Conservation (phyloP, 768 basidiomycete genomes). For the Filobasidium floriforme region DNA sequence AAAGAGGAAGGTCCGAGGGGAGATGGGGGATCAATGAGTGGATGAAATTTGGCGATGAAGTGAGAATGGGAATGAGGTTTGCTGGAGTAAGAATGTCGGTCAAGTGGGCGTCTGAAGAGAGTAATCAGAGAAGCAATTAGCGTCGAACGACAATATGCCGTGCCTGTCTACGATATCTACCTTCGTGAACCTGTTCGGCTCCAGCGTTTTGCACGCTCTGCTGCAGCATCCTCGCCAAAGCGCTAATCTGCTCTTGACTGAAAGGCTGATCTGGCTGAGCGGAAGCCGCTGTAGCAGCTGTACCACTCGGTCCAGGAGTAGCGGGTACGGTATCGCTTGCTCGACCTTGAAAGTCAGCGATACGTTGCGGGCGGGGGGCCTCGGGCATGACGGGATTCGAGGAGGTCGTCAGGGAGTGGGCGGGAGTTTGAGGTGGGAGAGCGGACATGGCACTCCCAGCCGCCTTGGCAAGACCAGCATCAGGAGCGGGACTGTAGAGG, state of each 20-base stretch:
- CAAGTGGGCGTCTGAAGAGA: slow-evolving; percentile 29
- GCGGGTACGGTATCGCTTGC: not conserved
- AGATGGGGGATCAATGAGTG: slow-evolving; percentile 69
- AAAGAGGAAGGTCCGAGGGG: slow-evolving; percentile 65
- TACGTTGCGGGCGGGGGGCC: slow-evolving; percentile 12
- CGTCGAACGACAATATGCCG: not conserved
- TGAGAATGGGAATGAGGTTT: slow-evolving; percentile 54
- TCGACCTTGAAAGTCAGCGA: slow-evolving; percentile 4
- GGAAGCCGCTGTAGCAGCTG: not conserved
- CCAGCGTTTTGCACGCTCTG: slow-evolving; percentile 27
- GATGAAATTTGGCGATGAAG: slow-evolving; percentile 55
- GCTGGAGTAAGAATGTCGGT: slow-evolving; percentile 37
- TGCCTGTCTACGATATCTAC: not conserved
- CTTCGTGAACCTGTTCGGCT: slow-evolving; percentile 20
- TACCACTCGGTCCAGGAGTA: not conserved
- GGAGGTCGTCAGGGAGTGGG: not conserved
- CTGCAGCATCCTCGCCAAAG: slow-evolving; percentile 17
- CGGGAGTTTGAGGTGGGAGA: slow-evolving; percentile 12
- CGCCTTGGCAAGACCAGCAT: slow-evolving; percentile 5
- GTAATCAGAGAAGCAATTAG: not conserved
- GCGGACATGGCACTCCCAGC: slow-evolving; percentile 8
- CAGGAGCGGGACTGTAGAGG: slow-evolving; percentile 2
- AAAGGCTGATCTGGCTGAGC: slow-evolving; percentile 5
- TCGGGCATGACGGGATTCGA: slow-evolving; percentile 1
- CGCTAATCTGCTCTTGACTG: slow-evolving; percentile 17